Base-by-base conservation (phyloP, 805 yeast species). In the Wickerhamiella azymoides region DNA sequence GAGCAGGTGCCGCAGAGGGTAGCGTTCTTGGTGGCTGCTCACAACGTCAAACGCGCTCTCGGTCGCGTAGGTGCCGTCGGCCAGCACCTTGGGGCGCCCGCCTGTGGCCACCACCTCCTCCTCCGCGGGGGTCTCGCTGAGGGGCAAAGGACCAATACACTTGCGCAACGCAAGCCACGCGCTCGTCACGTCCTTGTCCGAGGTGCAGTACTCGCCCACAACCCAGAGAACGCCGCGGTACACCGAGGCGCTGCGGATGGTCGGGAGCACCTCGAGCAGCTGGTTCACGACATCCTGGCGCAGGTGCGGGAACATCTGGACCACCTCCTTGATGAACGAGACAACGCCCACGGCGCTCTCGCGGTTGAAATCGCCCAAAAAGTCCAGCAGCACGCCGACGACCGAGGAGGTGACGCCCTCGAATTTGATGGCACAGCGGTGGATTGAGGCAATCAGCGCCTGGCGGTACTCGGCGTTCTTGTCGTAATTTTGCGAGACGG, bases 41-140 rank as follows among this genome's bases (percentile, higher is more conserved):
- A 61, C 61, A 17, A 67, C 66, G 17, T 57, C 57, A 47, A 80
- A 65, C 0, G 94, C 92, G 51, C 77, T 76, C 65, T 92, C 98
- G 36, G 96, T 84, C 25, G 98, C 98, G 64, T 92, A 92, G 0
- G 99, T 92, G 55, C 99, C 99, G 66, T 92, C 99, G n/a, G 98
- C 95, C 53, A 92, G 72, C 49, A 92, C 80, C 49, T 81, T 79
- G 17, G 96, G 96, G 43, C 60, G 52, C 16, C 51, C 48, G 43
- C 62, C 57, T 9, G 55, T 53, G 18, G 58, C 61, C 28, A 62
- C 54, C 17, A 46, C 51, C 11, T 46, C 53, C 18, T 54, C 61
- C 5, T 47, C 56, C 10, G 46, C 51, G 9, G 25, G 43, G n/a
- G 33, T 43, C 16, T 47, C 50, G 1, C 55, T 62, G 51, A 92